Conservation (phyloP, 495 filamentous ascomycete genomes). For the Mycothermus thermophilus region DNA sequence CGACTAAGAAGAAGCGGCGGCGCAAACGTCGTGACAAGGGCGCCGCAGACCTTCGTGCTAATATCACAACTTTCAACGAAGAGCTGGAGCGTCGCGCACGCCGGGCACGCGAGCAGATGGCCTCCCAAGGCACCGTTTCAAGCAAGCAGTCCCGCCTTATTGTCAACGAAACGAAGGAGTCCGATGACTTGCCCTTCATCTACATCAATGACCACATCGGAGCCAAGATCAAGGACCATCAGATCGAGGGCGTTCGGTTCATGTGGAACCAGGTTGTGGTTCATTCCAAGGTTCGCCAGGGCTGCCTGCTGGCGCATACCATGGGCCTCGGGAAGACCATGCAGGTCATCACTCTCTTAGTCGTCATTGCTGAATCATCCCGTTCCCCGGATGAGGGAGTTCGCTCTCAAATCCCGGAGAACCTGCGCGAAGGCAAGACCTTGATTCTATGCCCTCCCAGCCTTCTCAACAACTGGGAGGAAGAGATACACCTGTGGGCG, state of each 20-base stretch:
- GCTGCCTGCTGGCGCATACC: conserved; percentile 77
- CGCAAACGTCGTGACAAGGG: conserved; percentile 35
- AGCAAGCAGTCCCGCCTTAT: conserved; percentile 40
- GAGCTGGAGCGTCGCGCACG: conserved; percentile 37
- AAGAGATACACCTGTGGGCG: conserved; percentile 62
- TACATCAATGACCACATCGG: conserved; percentile 37
- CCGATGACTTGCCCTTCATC: conserved; percentile 37
- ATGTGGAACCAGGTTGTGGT: conserved; percentile 73
- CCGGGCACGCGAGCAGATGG: conserved; percentile 31
- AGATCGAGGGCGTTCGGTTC: conserved; percentile 63
- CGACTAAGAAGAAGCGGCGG: conserved; percentile 34
- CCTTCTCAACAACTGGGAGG: conserved; percentile 68
- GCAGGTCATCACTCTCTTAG: conserved; percentile 70
- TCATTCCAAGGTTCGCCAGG: conserved; percentile 40
- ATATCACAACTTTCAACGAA: conserved; percentile 28
- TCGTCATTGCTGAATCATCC: conserved; percentile 55
- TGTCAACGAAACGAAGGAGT: conserved; percentile 54
- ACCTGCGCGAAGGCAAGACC: conserved; percentile 46
- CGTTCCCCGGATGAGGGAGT: conserved; percentile 42
- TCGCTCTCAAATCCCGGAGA: conserved; percentile 48
- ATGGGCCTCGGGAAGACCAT: conserved; percentile 95
- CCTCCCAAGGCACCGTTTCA: conserved; percentile 23
- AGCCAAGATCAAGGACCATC: conserved; percentile 38
- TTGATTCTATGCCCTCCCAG: conserved; percentile 64
- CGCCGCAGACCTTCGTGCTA: conserved; percentile 33